Base-by-base conservation (phyloP, 768 basidiomycete genomes). In the Lepiota venenata region DNA sequence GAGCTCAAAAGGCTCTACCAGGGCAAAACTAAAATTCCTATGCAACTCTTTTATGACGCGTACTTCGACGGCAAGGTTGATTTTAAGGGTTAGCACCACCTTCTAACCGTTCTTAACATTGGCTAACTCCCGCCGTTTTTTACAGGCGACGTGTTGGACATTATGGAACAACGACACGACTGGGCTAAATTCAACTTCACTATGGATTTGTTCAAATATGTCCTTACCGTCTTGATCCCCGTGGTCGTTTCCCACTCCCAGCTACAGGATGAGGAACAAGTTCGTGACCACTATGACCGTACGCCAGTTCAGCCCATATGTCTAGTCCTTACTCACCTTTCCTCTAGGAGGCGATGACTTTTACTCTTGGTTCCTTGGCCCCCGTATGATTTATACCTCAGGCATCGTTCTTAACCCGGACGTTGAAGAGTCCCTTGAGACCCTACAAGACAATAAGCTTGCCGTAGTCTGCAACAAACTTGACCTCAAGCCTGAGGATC, bases 391-490 rank as follows among this genome's bases (percentile, higher is more conserved):
- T 66, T 99, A 98, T 70, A 99, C 97, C 10, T 95, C 91, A 22
- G 97, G 97, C 59, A 78, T 99, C 49, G 80, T 98, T 52, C 73
- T 74, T 21, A 84, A 89, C 66, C 72, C 88, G 56, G 80, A 81
- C 59, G 72, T 76, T 39, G 76, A 86, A 58, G 88, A 98, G 69
- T 85, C 92, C 11, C 80, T 99, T 44, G 96, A 98, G 68, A 79
- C 93, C 60, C 83, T 99, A 9, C 97, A 99, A 76, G 96, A 98
- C 71, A 99, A 98, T 81, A 98, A 99, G 70, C 86, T 99, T 51
- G 85, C 88, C 14, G 72, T 97, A 56, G 96, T 99, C 16, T 98
- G 97, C 73, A 90, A 87, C 64, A 99, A 98, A 71, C 83, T 99
- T 51, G 79, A 89, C 68, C 82, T 99, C 25, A 77, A 96, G 63